A percentile compares a stretch with the other conserved stretches of the same genome.
Conservation (phyloP, 768 basidiomycete species). For the Agrocybe chaxingu region DNA sequence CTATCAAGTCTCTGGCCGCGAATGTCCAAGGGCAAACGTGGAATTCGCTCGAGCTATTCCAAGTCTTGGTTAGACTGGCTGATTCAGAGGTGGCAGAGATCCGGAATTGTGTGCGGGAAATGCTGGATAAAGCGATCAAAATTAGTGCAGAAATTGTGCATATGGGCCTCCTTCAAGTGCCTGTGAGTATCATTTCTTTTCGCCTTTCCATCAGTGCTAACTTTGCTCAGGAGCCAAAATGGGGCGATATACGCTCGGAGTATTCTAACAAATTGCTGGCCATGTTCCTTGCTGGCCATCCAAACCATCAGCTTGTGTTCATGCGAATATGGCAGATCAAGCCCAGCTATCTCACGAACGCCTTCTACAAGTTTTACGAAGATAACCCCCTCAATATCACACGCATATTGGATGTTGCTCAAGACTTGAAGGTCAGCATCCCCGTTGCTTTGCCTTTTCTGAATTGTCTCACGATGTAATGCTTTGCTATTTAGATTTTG, state of each 20-base stretch:
- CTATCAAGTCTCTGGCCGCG: constrained; percentile 87
- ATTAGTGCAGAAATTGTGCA: constrained; percentile 93
- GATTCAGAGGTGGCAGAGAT: constrained; percentile 72
- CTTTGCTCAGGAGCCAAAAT: constrained; percentile 61
- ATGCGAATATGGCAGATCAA: constrained; percentile 95
- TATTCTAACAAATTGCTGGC: constrained; percentile 81
- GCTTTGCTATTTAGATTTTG: constrained; percentile 58
- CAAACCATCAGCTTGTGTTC: constrained; percentile 95
- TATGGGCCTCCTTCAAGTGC: constrained; percentile 88
- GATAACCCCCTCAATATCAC: constrained; percentile 93
- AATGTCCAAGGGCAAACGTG: constrained; percentile 91
- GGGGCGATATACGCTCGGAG: constrained; percentile 86
- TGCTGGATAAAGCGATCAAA: constrained; percentile 92
- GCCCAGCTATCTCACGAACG: constrained; percentile 79
- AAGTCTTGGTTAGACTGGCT: constrained; percentile 79
- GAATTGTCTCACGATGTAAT: not conserved
- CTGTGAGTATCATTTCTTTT: constrained; percentile 49
- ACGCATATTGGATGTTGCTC: constrained; percentile 90
- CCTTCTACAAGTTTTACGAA: constrained; percentile 89
- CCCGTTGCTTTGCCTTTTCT: not conserved
- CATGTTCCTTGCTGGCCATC: constrained; percentile 90
- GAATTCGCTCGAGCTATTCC: constrained; percentile 91
- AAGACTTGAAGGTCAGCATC: constrained; percentile 79
- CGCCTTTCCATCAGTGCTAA: constrained; percentile 10
- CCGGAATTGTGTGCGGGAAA: constrained; percentile 75